Evolutionary conservation across 345 rosid genomes (phyloP), one percentile per base, ranked within the genome.

Genomic region (Adansonia digitata): DNA sequence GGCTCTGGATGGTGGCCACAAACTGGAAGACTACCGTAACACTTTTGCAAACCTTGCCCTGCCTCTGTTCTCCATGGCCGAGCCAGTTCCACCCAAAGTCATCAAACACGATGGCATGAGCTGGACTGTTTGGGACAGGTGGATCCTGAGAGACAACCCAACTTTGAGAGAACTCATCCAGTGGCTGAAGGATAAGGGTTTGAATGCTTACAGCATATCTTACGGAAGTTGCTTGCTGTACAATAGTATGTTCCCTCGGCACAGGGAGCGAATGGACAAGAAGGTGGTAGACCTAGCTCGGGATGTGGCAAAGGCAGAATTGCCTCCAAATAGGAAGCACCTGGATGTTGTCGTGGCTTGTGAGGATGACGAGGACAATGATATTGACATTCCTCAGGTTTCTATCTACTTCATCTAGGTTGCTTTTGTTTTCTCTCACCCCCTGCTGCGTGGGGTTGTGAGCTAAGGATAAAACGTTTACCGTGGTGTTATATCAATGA

Each of bases 101-200:
- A 80, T 96, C 68, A 87, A 89, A 71, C 98, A 96, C 78, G 82
- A 73, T 57, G 97, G 91, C 81, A 88, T 88, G 91, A 92, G 81
- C 81, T 96, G 99, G 98, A 93, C 98, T 0, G 98, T 93, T 46
- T 95, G 99, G 99, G 98, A 95, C 85, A 72, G 98, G 75, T 95
- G 98, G 99, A 80, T 93, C 42, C 64, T 96, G 39, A 80, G 61
- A 73, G 85, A 83, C 65, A 88, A 95, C 80, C 98, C 97, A 0
- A 93, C 91, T 26, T 75, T 95, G 69, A 77, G 80, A 76, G 93
- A 91, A 74, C 86, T 95, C 74, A 84, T 95, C 56, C 82, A 83
- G 20, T 95, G 99, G 99, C 89, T 95, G 29, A 72, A 87, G 85
- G 82, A 84, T 5, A 91, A 87, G 83, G 98, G 93, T 0, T 81